Evolutionary conservation across 225 moss, liverwort and hornwort genomes (phyloP), one percentile per base, ranked within the genome.

Genomic region (Physcomitrium patens): DNA sequence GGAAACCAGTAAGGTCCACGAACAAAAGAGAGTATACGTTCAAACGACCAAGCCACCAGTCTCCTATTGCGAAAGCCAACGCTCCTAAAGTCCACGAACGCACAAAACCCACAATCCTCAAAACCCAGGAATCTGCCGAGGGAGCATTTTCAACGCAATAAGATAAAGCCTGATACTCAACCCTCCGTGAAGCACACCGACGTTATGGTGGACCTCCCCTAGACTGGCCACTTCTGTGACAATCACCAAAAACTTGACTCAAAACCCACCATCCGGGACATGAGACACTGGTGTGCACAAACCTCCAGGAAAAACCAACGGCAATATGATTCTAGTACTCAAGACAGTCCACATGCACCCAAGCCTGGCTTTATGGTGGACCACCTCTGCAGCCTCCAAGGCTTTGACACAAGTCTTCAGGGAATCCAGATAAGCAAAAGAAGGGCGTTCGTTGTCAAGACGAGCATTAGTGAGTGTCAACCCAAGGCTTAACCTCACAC

Each of bases 121-220:
- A 74, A 66, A 28, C 75, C 18, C 75, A 66, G 74, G 74, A 63
- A 7, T 51, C 45, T 4, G 19, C 57, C 56, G 26, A 56, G n/a
- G 57, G 23, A 10, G 47, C 48, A 27, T 53, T 73, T 73, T 60
- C 71, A 60, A 60, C 59, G 62, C 52, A 63, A 52, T 23, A 5
- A 69, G 22, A 58, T 55, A 50, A 31, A 52, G 20, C 53, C 12
- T 14, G 12, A 46, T 18, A 28, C 63, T 71, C 12, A 13, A 19
- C 20, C 14, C 31, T 5, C 26, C 13, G 28, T 0, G 55, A 69
- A 9, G 20, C 51, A 57, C 63, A 12, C 67, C 75, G 48, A 58
- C 75, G 56, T 13, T 13, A 67, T 67, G 75, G 75, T 65, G 65
- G 63, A 57, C 57, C 20, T 23, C 56, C 11, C 22, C 23, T 28